Percentiles rank a stretch among this genome's conserved stretches.
Conservation (phyloP, 768 basidiomycete species). For the Hypsizygus marmoreus region DNA sequence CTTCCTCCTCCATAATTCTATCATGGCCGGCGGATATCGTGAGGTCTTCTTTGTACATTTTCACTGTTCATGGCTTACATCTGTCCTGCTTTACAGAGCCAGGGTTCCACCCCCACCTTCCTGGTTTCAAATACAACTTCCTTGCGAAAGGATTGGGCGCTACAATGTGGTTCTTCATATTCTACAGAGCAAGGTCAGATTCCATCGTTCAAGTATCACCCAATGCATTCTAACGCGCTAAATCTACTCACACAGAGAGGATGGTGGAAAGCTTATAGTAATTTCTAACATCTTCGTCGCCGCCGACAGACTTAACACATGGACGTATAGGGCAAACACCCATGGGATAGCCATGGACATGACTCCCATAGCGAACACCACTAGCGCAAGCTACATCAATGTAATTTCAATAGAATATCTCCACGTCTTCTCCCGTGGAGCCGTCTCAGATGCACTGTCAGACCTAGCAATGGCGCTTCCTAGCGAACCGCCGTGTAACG, state of each 20-base stretch:
- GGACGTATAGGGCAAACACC: conserved; percentile 50
- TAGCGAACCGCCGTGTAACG: no score
- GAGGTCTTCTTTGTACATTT: conserved; percentile 13
- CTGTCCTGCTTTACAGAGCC: conserved; percentile 40
- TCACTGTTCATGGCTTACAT: conserved; percentile 4
- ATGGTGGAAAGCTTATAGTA: conserved; percentile 75
- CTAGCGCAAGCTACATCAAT: conserved; percentile 22
- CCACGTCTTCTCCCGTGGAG: no score
- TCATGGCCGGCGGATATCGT: conserved; percentile 47
- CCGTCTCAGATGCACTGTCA: no score
- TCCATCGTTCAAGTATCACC: background rate
- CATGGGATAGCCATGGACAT: conserved; percentile 40
- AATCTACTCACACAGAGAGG: no score
- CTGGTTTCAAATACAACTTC: conserved; percentile 73
- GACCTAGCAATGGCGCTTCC: no score
- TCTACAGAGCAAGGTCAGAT: conserved; percentile 89
- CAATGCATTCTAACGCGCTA: no score
- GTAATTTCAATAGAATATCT: no score
- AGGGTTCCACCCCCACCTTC: conserved; percentile 90
- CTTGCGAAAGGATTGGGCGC: conserved; percentile 87
- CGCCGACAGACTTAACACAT: background rate
- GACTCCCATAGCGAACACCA: conserved; percentile 40
- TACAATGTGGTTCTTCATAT: conserved; percentile 99
- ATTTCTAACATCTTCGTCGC: conserved; percentile 17
- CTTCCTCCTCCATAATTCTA: conserved; percentile 21